Evolutionary conservation across 805 yeast species (phyloP).

Genomic region (Metschnikowia cubensis): DNA sequence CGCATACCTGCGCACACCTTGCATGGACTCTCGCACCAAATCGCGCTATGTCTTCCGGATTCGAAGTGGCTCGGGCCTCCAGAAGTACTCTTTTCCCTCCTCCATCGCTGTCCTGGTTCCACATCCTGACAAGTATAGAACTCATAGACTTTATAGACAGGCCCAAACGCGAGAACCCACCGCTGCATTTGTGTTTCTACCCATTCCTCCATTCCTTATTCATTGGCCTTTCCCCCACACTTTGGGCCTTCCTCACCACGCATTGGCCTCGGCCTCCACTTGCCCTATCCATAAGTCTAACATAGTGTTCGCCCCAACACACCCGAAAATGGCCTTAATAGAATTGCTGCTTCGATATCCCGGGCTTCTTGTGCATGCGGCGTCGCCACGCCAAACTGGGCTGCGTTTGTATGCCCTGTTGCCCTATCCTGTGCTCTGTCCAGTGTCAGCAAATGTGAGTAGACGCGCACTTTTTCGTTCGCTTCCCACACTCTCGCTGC

Average conservation of each 20-base stretch:
- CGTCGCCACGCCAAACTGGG: background rate
- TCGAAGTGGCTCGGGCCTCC: background rate
- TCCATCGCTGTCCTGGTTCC: background rate
- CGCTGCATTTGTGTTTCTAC: too few relatives aligned
- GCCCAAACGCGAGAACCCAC: too few relatives aligned
- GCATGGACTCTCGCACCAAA: background rate
- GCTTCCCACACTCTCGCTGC: background rate
- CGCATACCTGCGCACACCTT: background rate
- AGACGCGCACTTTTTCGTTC: slow-evolving; percentile 2
- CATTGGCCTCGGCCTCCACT: background rate
- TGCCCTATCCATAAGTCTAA: background rate
- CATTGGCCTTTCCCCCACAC: too few relatives aligned
- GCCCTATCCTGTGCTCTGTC: background rate
- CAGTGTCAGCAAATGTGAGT: background rate
- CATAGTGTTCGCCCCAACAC: too few relatives aligned
- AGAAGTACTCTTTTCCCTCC: background rate
- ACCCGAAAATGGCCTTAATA: background rate
- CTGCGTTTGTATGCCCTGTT: background rate
- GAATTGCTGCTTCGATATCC: background rate
- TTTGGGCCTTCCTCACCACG: background rate
- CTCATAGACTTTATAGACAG: background rate
- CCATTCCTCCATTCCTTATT: too few relatives aligned
- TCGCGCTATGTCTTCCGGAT: background rate
- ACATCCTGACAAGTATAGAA: background rate
- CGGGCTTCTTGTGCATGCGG: too few relatives aligned